A percentile compares a stretch with the other conserved stretches of the same genome.
phyloP scores from a whole-genome alignment of 2,329 filamentous ascomycete species.

The Alternaria incomplexa region DNA sequence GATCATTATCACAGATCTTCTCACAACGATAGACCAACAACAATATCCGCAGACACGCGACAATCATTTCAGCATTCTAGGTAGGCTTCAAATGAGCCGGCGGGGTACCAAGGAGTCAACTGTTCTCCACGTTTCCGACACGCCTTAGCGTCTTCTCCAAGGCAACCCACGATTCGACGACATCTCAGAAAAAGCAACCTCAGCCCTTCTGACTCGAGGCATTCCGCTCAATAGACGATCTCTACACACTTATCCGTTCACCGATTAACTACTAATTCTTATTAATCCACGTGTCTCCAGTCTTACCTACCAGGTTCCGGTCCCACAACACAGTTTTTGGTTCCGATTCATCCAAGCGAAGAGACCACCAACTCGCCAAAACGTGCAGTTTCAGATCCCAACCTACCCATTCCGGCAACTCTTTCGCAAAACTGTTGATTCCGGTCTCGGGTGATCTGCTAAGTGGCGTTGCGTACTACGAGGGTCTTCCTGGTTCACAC shows the following conservation, averaged over 20 bases:
- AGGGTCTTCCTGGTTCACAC: slow-evolving; percentile 7
- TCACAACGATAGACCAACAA: neutral
- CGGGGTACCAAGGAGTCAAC: neutral
- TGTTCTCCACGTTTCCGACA: neutral
- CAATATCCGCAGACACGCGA: neutral
- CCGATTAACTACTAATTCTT: neutral
- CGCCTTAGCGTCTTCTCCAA: neutral
- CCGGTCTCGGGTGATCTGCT: slow-evolving; percentile 33
- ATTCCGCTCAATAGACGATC: neutral
- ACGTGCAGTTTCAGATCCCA: slow-evolving; percentile 13
- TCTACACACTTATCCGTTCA: neutral
- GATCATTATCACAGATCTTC: neutral
- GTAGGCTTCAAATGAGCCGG: neutral
- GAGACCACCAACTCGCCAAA: slow-evolving; percentile 4
- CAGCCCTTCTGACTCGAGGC: neutral
- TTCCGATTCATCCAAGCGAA: slow-evolving; percentile 14
- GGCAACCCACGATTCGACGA: neutral
- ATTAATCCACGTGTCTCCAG: neutral
- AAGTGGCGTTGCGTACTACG: slow-evolving; percentile 17
- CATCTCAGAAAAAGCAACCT: neutral
- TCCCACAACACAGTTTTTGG: slow-evolving; percentile 1
- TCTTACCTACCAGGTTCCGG: neutral
- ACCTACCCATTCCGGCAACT: slow-evolving; percentile 30
- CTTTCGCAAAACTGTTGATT: slow-evolving; percentile 22
- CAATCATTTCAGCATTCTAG: neutral